Base-by-base conservation (phyloP, 202 grass and related monocot genomes). In the Eragrostis tef region DNA sequence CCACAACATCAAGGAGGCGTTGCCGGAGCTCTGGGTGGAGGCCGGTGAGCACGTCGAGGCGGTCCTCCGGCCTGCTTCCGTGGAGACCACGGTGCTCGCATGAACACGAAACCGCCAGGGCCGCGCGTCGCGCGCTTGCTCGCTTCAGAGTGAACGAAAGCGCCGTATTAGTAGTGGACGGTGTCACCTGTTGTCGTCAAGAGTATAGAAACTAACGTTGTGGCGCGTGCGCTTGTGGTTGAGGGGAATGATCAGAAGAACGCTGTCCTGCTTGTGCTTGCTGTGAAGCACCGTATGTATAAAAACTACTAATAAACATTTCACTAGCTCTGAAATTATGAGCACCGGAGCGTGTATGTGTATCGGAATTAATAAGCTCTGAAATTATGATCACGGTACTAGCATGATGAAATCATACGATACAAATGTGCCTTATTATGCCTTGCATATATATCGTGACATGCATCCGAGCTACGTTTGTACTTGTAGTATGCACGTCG, bases 1-100 rank as follows among this genome's bases (percentile, higher is more conserved):
- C 63, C 92, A 93, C 85, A 98, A 98, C 87, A 88, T 98, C 67
- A 93, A 70, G 78, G 96, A 95, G 79, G 92, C 90, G 14, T 80
- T 95, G 80, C 96, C 90, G 48, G 96, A 91, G 87, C 90, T 98
- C 45, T 98, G 92, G 90, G 80, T 83, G 74, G 71, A 83, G 36
- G 34, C 49, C 49, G 70, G n/a, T 25, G 87, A 93, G 25, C 82
- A 91, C 61, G 61, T 70, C 45, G 88, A 86, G 22, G 74, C 64
- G 0, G 69, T 90, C 58, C 62, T 98, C 71, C 63, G 86, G 9
- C 57, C 90, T 19, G 54, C 90, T 50, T 15, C 87, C 22, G 86
- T 83, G 0, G 92, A 98, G 82, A 89, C 90, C 72, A 69, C 90
- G 6, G 90, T 98, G 27, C 90, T 88, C 3, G 90, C 95, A 0